These are phyloP conservation scores for Chenopodium formosanum DNA, from an alignment of 148 eudicot genomes.

Conservation along the genomic window DNA sequence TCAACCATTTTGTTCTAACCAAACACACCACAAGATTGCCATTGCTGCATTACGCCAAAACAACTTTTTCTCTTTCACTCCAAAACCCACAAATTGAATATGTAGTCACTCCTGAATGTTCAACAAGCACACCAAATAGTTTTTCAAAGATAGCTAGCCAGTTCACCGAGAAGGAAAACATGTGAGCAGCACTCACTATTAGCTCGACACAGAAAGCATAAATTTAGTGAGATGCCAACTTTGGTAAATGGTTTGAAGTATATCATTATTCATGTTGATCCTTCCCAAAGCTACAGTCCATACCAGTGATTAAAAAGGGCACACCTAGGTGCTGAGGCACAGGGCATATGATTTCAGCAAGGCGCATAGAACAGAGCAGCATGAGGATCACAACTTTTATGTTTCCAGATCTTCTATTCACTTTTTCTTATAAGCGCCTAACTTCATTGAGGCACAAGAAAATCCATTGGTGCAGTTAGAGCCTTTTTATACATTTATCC, in stretches of 20 bases:
- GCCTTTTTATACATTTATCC: too few relatives aligned
- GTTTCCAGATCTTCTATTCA: too few relatives aligned
- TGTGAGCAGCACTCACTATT: background rate
- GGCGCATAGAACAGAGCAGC: too few relatives aligned
- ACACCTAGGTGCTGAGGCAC: too few relatives aligned
- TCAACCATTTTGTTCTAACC: background rate
- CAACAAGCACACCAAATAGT: background rate
- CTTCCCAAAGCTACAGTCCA: background rate
- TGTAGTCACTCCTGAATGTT: background rate
- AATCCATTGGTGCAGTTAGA: too few relatives aligned
- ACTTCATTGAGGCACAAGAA: too few relatives aligned
- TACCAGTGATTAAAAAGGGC: too few relatives aligned
- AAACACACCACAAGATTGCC: background rate
- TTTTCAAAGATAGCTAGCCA: background rate
- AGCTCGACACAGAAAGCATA: background rate
- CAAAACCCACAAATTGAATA: too few relatives aligned
- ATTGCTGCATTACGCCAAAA: background rate
- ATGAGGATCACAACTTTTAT: too few relatives aligned
- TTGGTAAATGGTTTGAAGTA: too few relatives aligned
- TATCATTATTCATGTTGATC: background rate
- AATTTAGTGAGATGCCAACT: background rate
- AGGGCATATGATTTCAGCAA: too few relatives aligned
- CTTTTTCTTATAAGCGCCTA: too few relatives aligned
- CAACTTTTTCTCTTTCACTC: background rate
- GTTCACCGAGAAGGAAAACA: background rate